Percentiles rank a stretch among this genome's conserved stretches.
phyloP scores from a whole-genome alignment of 1,284 basidiomycete genomes.

The Afroboletus lepidellus region DNA sequence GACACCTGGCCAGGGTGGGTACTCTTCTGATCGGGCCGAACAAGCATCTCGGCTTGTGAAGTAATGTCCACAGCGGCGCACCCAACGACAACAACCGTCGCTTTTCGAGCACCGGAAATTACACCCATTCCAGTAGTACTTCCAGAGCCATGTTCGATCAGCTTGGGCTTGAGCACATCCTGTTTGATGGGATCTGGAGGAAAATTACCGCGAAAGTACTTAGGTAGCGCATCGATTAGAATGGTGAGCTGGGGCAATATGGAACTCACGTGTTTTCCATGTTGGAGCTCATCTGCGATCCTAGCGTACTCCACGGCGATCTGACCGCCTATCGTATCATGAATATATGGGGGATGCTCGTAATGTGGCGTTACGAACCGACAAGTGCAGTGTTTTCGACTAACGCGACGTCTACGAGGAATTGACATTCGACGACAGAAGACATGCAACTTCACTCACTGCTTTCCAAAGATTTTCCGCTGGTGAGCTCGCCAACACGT shows the following conservation, averaged over 20 bases:
- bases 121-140: background rate
- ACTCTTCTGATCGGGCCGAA: conserved; percentile 47
- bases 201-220: conserved; percentile 11
- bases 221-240: conserved; percentile 8
- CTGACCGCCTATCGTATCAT: conserved; percentile 53
- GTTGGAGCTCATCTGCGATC: conserved; percentile 36
- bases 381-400: conserved; percentile 90
- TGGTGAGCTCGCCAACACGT: conserved; percentile 81
- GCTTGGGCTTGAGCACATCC: background rate
- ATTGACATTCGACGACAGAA: background rate
- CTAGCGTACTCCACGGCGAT: conserved; percentile 81
- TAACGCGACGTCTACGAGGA: conserved; percentile 74
- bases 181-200: background rate
- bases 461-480: conserved; percentile 69
- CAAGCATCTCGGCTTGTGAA: conserved; percentile 43
- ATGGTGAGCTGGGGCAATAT: background rate
- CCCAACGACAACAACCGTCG: conserved; percentile 69
- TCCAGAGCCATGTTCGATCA: background rate
- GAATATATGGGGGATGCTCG: conserved; percentile 3
- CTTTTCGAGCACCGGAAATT: conserved; percentile 6
- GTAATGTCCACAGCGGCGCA: conserved; percentile 87
- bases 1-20: conserved; percentile 80
- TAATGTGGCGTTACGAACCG: conserved; percentile 46
- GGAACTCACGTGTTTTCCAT: conserved; percentile 20
- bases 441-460: conserved; percentile 45